phyloP scores from a whole-genome alignment of 257 asterid species.

The Salvia splendens region DNA sequence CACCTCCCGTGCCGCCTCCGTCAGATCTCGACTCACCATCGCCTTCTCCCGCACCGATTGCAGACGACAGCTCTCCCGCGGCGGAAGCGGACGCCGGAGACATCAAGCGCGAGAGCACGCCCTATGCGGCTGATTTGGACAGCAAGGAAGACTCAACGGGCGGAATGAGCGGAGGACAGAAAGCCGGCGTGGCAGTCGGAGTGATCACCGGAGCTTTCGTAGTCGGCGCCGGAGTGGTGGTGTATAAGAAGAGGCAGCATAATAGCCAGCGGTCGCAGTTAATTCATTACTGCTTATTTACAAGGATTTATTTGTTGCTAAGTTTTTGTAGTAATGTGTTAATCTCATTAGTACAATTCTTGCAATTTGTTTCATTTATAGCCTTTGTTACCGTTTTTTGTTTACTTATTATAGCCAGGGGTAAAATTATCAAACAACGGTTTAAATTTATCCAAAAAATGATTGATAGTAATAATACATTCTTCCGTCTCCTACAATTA shows the following conservation, averaged over 20 bases:
- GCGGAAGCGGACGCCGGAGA: conserved; percentile 36
- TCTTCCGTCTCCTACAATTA: too few relatives aligned
- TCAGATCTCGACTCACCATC: conserved; percentile 44
- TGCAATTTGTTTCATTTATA: background rate
- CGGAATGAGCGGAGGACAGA: conserved; percentile 57
- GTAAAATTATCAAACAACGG: too few relatives aligned
- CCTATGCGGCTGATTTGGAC: conserved; percentile 32
- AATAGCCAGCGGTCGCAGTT: conserved; percentile 65
- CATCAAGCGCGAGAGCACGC: conserved; percentile 33
- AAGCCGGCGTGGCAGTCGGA: conserved; percentile 71
- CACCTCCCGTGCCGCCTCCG: conserved; percentile 73
- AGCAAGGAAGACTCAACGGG: conserved; percentile 35
- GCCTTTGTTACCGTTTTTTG: too few relatives aligned
- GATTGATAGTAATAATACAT: too few relatives aligned
- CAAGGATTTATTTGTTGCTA: conserved; percentile 14
- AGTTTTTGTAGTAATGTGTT: conserved; percentile 1
- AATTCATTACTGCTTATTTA: conserved; percentile 37
- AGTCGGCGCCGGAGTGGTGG: conserved; percentile 55
- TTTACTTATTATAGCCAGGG: too few relatives aligned
- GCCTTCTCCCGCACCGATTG: conserved; percentile 44
- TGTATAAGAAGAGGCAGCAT: conserved; percentile 75
- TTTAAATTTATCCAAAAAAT: too few relatives aligned
- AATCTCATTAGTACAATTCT: background rate
- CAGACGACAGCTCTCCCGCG: conserved; percentile 31
- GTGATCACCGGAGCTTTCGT: conserved; percentile 55